Percentiles rank a stretch among this genome's conserved stretches.
Conservation (phyloP, 768 basidiomycete genomes). For the Lactarius hengduanensis region DNA sequence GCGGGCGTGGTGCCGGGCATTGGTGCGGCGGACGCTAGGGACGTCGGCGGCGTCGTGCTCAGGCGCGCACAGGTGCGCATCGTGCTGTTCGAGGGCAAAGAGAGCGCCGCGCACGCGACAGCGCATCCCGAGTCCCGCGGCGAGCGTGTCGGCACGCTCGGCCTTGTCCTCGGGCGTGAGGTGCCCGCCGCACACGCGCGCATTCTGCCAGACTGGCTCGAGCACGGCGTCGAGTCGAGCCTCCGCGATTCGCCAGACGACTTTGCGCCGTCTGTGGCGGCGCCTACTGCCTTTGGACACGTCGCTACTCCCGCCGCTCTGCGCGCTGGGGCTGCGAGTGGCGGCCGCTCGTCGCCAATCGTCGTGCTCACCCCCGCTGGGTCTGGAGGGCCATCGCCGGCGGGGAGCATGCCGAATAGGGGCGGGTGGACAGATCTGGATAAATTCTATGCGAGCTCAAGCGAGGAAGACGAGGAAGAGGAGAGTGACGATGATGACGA, state of each 20-base stretch:
- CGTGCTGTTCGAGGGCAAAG: slow-evolving; percentile 79
- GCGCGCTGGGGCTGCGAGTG: slow-evolving; percentile 33
- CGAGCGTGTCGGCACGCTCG: slow-evolving; percentile 63
- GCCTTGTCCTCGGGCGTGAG: slow-evolving; percentile 55
- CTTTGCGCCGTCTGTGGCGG: slow-evolving; percentile 34
- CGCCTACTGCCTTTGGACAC: slow-evolving; percentile 45
- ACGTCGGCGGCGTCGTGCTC: slow-evolving; percentile 66
- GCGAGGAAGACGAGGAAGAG: slow-evolving; percentile 36
- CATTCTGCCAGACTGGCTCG: slow-evolving; percentile 81
- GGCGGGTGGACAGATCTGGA: slow-evolving; percentile 62
- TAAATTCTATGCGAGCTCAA: slow-evolving; percentile 57
- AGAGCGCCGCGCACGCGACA: slow-evolving; percentile 40
- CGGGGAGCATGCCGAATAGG: slow-evolving; percentile 39
- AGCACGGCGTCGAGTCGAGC: slow-evolving; percentile 75
- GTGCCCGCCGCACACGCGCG: slow-evolving; percentile 45
- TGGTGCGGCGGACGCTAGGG: slow-evolving; percentile 24
- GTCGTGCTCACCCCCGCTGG: slow-evolving; percentile 55
- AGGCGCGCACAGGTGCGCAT: slow-evolving; percentile 78
- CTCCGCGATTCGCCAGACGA: slow-evolving; percentile 72
- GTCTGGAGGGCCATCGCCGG: slow-evolving; percentile 35
- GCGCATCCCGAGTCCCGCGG: slow-evolving; percentile 35
- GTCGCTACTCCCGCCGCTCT: slow-evolving; percentile 24
- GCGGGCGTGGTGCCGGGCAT: slow-evolving; percentile 44
- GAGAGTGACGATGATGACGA: slow-evolving; percentile 39
- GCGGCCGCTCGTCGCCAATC: slow-evolving; percentile 40